Evolutionary conservation across 345 rosid genomes (phyloP).

Genomic region (Eutrema japonicum): DNA sequence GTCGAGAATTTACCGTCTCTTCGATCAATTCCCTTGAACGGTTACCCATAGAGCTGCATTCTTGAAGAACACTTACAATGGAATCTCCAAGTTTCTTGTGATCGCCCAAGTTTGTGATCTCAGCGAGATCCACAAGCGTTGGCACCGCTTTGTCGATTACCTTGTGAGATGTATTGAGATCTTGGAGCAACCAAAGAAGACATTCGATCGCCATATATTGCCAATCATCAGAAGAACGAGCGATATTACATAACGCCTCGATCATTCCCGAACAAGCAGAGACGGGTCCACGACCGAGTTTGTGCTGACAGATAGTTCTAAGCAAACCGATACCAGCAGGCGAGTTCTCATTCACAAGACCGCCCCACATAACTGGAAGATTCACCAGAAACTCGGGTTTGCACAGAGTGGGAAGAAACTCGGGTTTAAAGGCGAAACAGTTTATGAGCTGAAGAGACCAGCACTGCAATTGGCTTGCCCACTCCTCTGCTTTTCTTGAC

Average conservation of each 20-base stretch:
- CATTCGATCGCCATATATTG: slow-evolving; percentile 98
- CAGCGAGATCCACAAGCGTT: slow-evolving; percentile 84
- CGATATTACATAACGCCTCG: slow-evolving; percentile 88
- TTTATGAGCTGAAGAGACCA: slow-evolving; percentile 99
- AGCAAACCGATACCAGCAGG: slow-evolving; percentile 98
- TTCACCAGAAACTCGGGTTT: slow-evolving; percentile 89
- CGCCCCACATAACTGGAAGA: slow-evolving; percentile 99
- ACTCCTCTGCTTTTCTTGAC: slow-evolving; percentile 97
- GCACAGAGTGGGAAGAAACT: slow-evolving; percentile 90
- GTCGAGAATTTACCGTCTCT: slow-evolving; percentile 67
- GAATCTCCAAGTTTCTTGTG: slow-evolving; percentile 93
- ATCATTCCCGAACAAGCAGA: slow-evolving; percentile 83
- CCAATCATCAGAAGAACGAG: slow-evolving; percentile 99
- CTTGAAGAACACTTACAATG: slow-evolving; percentile 77
- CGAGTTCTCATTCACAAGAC: slow-evolving; percentile 96
- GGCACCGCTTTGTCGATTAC: slow-evolving; percentile 80
- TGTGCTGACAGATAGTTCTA: slow-evolving; percentile 95
- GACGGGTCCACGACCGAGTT: slow-evolving; percentile 90
- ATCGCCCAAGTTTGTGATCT: slow-evolving; percentile 81
- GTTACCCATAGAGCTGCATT: slow-evolving; percentile 58
- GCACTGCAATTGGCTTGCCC: slow-evolving; percentile 99
- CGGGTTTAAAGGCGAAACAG: slow-evolving; percentile 97
- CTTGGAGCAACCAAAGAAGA: slow-evolving; percentile 98
- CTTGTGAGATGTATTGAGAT: slow-evolving; percentile 83
- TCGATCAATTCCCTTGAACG: slow-evolving; percentile 77